These are phyloP conservation scores for Zea mays DNA, from an alignment of 176 grass and related monocot species.

Conservation along the genomic window Zm-B73-REFERENCE-NAM-5.0 NC_050101.1:152847501-152848000, in stretches of 20 bases:
- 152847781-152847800: slow-evolving; percentile 75
- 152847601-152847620: slow-evolving; percentile 1
- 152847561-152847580: not conserved
- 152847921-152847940: slow-evolving; percentile 92
- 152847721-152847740: slow-evolving; percentile 26
- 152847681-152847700: not conserved
- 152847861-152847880: not conserved
- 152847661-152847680: slow-evolving; percentile 1
- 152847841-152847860: slow-evolving; percentile 19
- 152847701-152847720: not conserved
- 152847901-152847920: slow-evolving; percentile 81
- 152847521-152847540: not conserved
- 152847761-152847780: slow-evolving; percentile 65
- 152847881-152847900: slow-evolving; percentile 49
- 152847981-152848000: slow-evolving; percentile 14
- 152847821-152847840: slow-evolving; percentile 20
- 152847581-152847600: not conserved
- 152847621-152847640: not conserved
- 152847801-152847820: slow-evolving; percentile 80
- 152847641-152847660: not conserved
- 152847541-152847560: not conserved
- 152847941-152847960: slow-evolving; percentile 62
- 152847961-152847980: slow-evolving; percentile 56
- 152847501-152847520: not conserved
- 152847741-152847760: slow-evolving; percentile 45